Evolutionary conservation across 2,329 filamentous ascomycete genomes (phyloP).

Genomic region (Dendryphion nanum): DNA sequence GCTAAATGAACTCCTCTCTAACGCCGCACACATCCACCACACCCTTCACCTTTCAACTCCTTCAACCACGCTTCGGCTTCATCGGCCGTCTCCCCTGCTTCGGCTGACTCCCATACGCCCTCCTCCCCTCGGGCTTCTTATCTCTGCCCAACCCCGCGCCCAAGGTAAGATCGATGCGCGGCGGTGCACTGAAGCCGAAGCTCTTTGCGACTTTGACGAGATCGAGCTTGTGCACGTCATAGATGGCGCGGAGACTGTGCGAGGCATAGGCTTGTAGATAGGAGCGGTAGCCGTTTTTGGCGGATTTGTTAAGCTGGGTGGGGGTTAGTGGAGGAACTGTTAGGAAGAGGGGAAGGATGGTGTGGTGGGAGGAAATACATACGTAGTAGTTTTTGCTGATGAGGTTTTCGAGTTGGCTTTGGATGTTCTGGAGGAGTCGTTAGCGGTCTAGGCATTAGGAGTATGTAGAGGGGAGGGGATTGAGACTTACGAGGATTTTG

Average conservation of each 20-base stretch:
- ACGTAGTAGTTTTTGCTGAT: constrained; percentile 96
- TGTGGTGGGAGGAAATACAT: constrained; percentile 76
- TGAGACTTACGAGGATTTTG: constrained; percentile 65
- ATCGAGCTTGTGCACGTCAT: constrained; percentile 79
- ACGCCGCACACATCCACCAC: too few species aligned
- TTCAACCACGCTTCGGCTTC: constrained; percentile 44
- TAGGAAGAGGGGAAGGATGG: neutral
- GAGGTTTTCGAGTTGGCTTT: constrained; percentile 79
- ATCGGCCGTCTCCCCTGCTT: constrained; percentile 58
- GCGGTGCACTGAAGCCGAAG: constrained; percentile 76
- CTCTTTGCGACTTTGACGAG: constrained; percentile 80
- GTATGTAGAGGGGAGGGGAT: too few species aligned
- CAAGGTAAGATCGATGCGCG: constrained; percentile 74
- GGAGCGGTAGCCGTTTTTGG: constrained; percentile 74
- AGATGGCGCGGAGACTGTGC: constrained; percentile 78
- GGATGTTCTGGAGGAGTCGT: constrained; percentile 52
- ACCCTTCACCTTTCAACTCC: neutral
- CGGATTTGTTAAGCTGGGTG: constrained; percentile 46
- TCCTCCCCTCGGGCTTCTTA: constrained; percentile 62
- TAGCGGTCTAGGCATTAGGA: constrained; percentile 6
- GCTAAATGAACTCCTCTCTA: too few species aligned
- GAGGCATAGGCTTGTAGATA: constrained; percentile 95
- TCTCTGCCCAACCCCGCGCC: constrained; percentile 74
- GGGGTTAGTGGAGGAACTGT: constrained; percentile 9
- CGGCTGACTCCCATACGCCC: constrained; percentile 77